A percentile compares a stretch with the other conserved stretches of the same genome.
Evolutionary conservation across 148 eudicot genomes (phyloP).

Genomic region (Chenopodium quinoa): DNA sequence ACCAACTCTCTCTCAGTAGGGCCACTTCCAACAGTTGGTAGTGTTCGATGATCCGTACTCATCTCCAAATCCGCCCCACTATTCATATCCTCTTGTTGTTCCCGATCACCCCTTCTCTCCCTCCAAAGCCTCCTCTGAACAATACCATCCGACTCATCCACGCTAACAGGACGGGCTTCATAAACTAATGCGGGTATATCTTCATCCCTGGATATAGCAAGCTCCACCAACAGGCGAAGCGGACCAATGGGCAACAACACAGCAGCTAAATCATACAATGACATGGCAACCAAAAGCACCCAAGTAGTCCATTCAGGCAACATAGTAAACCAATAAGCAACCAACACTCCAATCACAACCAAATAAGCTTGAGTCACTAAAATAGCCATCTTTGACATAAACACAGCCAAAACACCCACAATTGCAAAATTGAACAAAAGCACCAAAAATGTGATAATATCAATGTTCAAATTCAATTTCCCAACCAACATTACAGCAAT

Average conservation of each 20-base stretch:
- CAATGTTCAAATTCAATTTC: slow-evolving; percentile 46
- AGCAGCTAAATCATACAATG: slow-evolving; percentile 90
- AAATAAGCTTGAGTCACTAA: slow-evolving; percentile 70
- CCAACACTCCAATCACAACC: slow-evolving; percentile 84
- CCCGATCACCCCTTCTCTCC: slow-evolving; percentile 29
- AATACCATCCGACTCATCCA: slow-evolving; percentile 33
- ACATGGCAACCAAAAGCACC: slow-evolving; percentile 86
- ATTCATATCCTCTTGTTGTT: slow-evolving; percentile 22
- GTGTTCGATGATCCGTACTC: slow-evolving; percentile 16
- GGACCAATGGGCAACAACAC: slow-evolving; percentile 95
- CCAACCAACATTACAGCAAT: slow-evolving; percentile 48
- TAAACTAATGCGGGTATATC: slow-evolving; percentile 95
- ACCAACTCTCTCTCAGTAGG: slow-evolving; percentile 34
- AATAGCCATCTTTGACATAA: slow-evolving; percentile 67
- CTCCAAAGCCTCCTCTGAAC: slow-evolving; percentile 69
- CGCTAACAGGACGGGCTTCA: slow-evolving; percentile 80
- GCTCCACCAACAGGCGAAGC: slow-evolving; percentile 81
- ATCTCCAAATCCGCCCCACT: slow-evolving; percentile 17
- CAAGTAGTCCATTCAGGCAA: slow-evolving; percentile 99
- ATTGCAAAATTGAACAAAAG: slow-evolving; percentile 67
- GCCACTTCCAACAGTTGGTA: slow-evolving; percentile 27
- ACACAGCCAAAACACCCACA: slow-evolving; percentile 84
- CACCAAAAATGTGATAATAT: slow-evolving; percentile 54
- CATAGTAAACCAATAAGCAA: slow-evolving; percentile 93
- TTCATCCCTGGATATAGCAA: slow-evolving; percentile 86